A percentile compares a stretch with the other conserved stretches of the same genome.
Conservation (phyloP, 2,329 filamentous ascomycete species). For the Trichoderma polysporum region DNA sequence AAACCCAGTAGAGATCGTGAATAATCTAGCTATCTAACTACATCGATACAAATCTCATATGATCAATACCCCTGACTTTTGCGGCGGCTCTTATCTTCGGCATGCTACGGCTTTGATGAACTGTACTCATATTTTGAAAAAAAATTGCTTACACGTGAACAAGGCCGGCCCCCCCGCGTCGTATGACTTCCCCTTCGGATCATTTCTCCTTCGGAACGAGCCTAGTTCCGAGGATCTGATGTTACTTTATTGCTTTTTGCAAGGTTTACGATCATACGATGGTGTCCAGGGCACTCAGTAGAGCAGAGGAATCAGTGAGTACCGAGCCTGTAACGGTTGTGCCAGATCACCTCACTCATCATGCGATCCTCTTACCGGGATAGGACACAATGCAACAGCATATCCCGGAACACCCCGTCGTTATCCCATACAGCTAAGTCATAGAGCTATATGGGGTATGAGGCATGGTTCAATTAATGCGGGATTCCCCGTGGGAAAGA, state of each 20-base stretch:
- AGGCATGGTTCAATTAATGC: neutral
- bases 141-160: neutral
- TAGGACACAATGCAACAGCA: neutral
- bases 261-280: neutral
- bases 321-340: neutral
- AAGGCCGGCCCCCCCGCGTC: neutral
- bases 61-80: neutral
- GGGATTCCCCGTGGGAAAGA: slow-evolving; percentile 10
- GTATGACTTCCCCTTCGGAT: neutral
- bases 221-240: slow-evolving; percentile 1
- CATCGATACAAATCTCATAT: neutral
- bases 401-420: neutral
- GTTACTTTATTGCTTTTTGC: neutral
- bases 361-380: neutral
- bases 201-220: neutral
- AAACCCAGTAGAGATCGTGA: neutral
- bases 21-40: neutral
- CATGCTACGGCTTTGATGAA: neutral
- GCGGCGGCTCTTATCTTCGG: neutral
- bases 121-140: neutral
- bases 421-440: neutral
- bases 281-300: neutral
- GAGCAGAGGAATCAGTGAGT: neutral
- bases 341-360: slow-evolving; percentile 16
- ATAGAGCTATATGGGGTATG: neutral